Percentiles rank a stretch among this genome's conserved stretches.
Evolutionary conservation across 2,329 filamentous ascomycete species (phyloP).

Genomic region (Waltergamsia citrina): DNA sequence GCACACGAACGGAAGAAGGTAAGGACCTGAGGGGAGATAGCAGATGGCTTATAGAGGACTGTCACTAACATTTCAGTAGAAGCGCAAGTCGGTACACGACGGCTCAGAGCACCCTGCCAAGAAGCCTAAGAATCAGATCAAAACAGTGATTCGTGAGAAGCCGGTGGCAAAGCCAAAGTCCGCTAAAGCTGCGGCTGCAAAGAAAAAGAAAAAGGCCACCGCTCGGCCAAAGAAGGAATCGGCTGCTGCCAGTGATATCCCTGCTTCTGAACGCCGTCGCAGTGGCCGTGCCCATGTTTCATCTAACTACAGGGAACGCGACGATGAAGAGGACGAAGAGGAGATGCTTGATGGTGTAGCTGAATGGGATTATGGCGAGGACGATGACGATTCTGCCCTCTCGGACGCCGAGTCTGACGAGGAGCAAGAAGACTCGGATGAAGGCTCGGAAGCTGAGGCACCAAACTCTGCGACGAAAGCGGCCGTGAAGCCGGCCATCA

Average conservation of each 20-base stretch:
- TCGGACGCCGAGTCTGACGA: slow-evolving; percentile 8
- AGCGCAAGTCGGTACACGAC: slow-evolving; percentile 47
- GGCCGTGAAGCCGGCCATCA: too few relatives aligned
- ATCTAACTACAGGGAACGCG: slow-evolving; percentile 45
- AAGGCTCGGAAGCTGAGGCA: slow-evolving; percentile 5
- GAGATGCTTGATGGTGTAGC: slow-evolving; percentile 54
- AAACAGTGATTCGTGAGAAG: slow-evolving; percentile 25
- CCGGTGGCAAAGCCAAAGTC: slow-evolving; percentile 23
- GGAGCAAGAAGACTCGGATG: not conserved
- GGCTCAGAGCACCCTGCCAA: slow-evolving; percentile 32
- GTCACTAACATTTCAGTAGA: slow-evolving; percentile 28
- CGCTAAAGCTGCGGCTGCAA: slow-evolving; percentile 18
- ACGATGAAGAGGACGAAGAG: slow-evolving; percentile 48
- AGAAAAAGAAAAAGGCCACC: slow-evolving; percentile 18
- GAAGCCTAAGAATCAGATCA: slow-evolving; percentile 24
- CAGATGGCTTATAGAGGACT: not conserved
- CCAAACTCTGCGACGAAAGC: slow-evolving; percentile 8
- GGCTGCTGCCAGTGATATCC: slow-evolving; percentile 15
- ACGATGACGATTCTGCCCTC: slow-evolving; percentile 8
- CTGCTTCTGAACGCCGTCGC: slow-evolving; percentile 40
- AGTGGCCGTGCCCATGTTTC: slow-evolving; percentile 40
- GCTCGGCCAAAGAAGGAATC: slow-evolving; percentile 17
- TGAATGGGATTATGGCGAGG: slow-evolving; percentile 41
- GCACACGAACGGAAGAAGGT: slow-evolving; percentile 66
- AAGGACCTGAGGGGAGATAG: slow-evolving; percentile 10